These are phyloP conservation scores for Prunus salicina DNA, from an alignment of 306 rosid species.

Conservation along the genomic window DNA sequence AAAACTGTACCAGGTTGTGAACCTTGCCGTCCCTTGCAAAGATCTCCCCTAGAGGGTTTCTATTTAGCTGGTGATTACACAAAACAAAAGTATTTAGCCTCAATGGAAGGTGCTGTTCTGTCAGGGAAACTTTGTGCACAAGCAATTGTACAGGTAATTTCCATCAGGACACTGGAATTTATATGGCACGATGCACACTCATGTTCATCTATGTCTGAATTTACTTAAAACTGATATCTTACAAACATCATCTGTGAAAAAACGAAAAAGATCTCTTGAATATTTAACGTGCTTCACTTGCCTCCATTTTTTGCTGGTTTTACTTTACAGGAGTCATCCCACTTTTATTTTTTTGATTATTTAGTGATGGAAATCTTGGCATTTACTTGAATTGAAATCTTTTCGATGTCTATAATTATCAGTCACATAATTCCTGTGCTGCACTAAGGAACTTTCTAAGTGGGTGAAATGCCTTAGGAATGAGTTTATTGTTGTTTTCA, in stretches of 20 bases:
- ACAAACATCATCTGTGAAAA: neutral
- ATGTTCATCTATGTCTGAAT: neutral
- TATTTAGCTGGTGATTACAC: constrained; percentile 97
- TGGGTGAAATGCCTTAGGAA: neutral
- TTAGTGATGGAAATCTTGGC: neutral
- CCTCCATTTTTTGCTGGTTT: neutral
- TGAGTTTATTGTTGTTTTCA: neutral
- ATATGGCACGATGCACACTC: neutral
- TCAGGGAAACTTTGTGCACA: constrained; percentile 98
- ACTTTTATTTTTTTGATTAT: neutral
- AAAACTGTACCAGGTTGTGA: constrained; percentile 87
- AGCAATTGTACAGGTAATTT: constrained; percentile 85
- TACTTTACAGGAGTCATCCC: neutral
- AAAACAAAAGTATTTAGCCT: constrained; percentile 92
- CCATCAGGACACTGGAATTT: neutral
- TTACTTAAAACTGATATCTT: neutral
- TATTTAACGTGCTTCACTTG: neutral
- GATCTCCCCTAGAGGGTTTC: constrained; percentile 93
- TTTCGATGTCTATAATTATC: neutral
- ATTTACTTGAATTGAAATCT: neutral
- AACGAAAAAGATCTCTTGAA: neutral
- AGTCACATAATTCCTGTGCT: neutral
- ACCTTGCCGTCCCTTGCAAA: constrained; percentile 89
- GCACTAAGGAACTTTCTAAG: neutral
- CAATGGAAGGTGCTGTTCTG: constrained; percentile 99